A percentile compares a stretch with the other conserved stretches of the same genome.
phyloP scores from a whole-genome alignment of 2,329 filamentous ascomycete genomes.

The Phialophora verrucosa region DNA sequence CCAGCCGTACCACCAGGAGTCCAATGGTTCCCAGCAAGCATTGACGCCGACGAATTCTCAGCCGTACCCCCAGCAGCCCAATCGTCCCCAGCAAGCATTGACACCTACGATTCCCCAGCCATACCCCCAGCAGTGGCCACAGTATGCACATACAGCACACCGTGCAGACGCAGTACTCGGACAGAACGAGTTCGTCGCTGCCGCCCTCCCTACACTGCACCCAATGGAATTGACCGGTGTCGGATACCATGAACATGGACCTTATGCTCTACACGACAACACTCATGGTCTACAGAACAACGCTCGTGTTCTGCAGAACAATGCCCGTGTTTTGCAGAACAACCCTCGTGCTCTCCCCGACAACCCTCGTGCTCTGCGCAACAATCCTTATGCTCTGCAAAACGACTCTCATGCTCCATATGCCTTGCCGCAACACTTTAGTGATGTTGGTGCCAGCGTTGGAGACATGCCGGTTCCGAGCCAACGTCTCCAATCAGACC shows the following conservation, averaged over 20 bases:
- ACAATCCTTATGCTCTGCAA: neutral
- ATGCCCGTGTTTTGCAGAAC: no score
- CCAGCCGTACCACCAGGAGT: no score
- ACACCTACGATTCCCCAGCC: neutral
- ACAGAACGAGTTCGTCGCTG: neutral
- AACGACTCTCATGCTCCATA: neutral
- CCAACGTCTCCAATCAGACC: neutral
- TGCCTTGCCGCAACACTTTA: neutral
- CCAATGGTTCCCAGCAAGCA: neutral
- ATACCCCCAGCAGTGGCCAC: neutral
- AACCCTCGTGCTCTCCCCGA: no score
- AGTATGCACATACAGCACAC: neutral
- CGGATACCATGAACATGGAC: neutral
- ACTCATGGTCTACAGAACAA: neutral
- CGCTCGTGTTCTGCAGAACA: neutral
- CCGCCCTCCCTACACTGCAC: no score
- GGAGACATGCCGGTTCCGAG: neutral
- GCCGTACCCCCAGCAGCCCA: no score
- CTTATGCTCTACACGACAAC: neutral
- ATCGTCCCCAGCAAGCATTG: neutral
- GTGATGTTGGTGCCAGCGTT: no score
- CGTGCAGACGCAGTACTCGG: neutral
- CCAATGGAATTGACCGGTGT: neutral
- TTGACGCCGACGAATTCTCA: neutral
- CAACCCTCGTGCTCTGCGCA: no score